phyloP scores from a whole-genome alignment of 2,329 filamentous ascomycete species.

The Venturia oleaginea region DNA sequence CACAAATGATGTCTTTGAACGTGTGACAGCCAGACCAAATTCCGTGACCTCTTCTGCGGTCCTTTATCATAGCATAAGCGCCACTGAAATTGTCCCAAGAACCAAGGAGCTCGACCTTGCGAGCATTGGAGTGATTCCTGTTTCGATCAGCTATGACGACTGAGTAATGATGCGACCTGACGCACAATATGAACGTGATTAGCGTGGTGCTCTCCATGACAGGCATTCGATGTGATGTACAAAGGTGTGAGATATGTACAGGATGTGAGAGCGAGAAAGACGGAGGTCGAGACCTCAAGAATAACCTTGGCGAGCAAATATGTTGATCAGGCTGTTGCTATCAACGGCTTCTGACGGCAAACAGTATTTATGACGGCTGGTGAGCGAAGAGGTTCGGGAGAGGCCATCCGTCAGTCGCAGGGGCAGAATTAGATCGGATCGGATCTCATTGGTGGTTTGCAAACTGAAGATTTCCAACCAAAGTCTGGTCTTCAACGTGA shows the following conservation, averaged over 20 bases:
- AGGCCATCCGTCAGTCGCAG: not conserved
- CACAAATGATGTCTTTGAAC: constrained; percentile 77
- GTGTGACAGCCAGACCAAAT: constrained; percentile 84
- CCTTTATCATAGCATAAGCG: constrained; percentile 71
- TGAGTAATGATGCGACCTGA: not conserved
- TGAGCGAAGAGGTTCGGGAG: not conserved
- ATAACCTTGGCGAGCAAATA: not conserved
- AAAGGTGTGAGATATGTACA: not conserved
- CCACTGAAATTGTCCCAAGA: constrained; percentile 92
- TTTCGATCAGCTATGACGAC: not conserved
- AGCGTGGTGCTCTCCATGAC: constrained; percentile 28
- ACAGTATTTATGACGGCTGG: not conserved
- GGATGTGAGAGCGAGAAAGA: not conserved
- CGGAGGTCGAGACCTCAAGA: not conserved
- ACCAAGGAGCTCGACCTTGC: constrained; percentile 71
- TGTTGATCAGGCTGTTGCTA: not conserved
- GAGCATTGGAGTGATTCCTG: constrained; percentile 45
- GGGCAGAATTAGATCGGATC: not conserved
- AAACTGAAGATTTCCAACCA: not conserved
- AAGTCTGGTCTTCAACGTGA: not conserved
- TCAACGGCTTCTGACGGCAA: not conserved
- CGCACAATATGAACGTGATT: constrained; percentile 28
- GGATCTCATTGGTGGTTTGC: not conserved
- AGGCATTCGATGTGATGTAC: constrained; percentile 4
- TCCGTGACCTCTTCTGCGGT: constrained; percentile 61